A percentile compares a stretch with the other conserved stretches of the same genome.
Conservation (phyloP, 2,329 filamentous ascomycete genomes). For the Trichoderma harzianum region DNA sequence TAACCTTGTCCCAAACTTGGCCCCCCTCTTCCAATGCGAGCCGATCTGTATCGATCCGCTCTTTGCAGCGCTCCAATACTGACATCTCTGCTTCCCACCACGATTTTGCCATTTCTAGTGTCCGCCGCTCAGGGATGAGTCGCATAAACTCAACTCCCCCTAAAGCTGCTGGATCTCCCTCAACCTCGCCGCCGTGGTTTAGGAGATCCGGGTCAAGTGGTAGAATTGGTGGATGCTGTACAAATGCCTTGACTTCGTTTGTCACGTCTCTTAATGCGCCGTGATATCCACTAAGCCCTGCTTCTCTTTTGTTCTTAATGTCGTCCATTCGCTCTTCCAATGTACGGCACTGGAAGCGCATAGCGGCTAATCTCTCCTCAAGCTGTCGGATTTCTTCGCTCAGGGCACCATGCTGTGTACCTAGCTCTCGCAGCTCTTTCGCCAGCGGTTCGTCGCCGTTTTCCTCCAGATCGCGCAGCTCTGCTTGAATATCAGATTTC, state of each 20-base stretch:
- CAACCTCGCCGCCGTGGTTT: conserved; percentile 18
- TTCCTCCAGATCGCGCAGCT: conserved; percentile 53
- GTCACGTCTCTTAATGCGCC: conserved; percentile 66
- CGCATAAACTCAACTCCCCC: conserved; percentile 54
- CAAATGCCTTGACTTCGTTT: conserved; percentile 55
- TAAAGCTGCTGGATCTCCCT: conserved; percentile 27
- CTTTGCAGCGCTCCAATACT: conserved; percentile 52
- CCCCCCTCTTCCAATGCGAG: conserved; percentile 65
- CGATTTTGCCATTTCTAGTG: conserved; percentile 64
- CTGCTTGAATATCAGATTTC: conserved; percentile 46
- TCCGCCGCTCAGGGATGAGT: conserved; percentile 62
- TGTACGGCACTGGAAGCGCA: conserved; percentile 59
- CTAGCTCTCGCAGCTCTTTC: conserved; percentile 58
- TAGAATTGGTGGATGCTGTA: conserved; percentile 54
- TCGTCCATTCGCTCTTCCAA: conserved; percentile 60
- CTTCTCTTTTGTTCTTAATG: conserved; percentile 63
- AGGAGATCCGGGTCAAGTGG: conserved; percentile 50
- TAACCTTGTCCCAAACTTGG: conserved; percentile 61
- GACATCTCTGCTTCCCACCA: conserved; percentile 66
- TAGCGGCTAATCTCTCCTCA: conserved; percentile 59
- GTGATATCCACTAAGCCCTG: conserved; percentile 68
- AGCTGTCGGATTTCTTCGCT: conserved; percentile 63
- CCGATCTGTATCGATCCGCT: conserved; percentile 58
- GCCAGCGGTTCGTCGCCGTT: conserved; percentile 57
- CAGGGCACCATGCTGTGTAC: conserved; percentile 50